A percentile compares a stretch with the other conserved stretches of the same genome.
Conservation (phyloP, 2,329 filamentous ascomycete species). For the Venturia carpophila region DNA sequence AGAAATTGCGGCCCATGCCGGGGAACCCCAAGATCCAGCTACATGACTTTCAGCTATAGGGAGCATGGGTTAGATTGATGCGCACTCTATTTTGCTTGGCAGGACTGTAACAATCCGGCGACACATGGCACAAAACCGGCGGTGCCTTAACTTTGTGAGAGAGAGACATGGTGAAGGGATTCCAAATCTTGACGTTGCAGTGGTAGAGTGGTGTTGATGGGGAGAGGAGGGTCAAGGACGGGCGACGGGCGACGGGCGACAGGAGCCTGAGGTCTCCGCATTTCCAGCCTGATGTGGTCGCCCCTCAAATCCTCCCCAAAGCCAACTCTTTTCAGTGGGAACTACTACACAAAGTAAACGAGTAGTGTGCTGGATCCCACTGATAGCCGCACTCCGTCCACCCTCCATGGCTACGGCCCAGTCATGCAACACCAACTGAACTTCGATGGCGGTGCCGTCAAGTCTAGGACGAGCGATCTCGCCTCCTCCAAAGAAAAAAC, state of each 20-base stretch:
- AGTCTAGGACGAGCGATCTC: slow-evolving; percentile 11
- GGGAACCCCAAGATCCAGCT: not conserved
- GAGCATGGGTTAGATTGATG: slow-evolving; percentile 7
- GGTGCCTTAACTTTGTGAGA: not conserved
- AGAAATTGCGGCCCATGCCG: not conserved
- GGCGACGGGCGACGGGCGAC: too few species aligned
- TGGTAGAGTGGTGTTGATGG: not conserved
- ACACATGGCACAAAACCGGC: not conserved
- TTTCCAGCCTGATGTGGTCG: too few species aligned
- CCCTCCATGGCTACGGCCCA: too few species aligned
- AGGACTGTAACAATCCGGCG: not conserved
- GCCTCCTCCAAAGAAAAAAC: slow-evolving; percentile 4
- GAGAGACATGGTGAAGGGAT: not conserved
- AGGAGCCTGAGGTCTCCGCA: too few species aligned
- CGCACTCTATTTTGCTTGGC: slow-evolving; percentile 10
- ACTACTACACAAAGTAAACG: too few species aligned
- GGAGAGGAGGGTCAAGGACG: not conserved
- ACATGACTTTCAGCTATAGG: not conserved
- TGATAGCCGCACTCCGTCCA: too few species aligned
- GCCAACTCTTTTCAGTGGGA: too few species aligned
- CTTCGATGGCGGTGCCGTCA: not conserved
- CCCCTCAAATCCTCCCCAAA: too few species aligned
- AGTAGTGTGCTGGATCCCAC: too few species aligned
- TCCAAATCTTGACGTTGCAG: not conserved
- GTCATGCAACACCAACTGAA: not conserved